A percentile compares a stretch with the other conserved stretches of the same genome.
Conservation (phyloP, 176 grass and related monocot species). For the Lolium multiflorum region DNA sequence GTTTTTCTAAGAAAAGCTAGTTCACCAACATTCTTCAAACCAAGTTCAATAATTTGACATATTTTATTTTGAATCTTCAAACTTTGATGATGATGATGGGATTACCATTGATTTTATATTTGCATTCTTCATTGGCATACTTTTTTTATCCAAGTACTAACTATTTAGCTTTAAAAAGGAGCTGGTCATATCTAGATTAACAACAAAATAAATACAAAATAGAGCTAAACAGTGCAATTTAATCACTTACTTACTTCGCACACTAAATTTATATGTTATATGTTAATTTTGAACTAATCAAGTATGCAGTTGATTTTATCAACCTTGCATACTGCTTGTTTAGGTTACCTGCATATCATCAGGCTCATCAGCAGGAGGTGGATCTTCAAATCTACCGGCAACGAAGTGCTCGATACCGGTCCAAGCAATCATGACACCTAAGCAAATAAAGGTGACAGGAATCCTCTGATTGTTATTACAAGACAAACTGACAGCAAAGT, state of each 20-base stretch:
- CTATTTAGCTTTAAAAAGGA: background rate
- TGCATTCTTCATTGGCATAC: background rate
- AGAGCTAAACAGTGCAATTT: background rate
- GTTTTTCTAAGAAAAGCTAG: background rate
- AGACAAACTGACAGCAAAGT: background rate
- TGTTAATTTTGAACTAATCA: background rate
- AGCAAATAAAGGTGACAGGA: constrained; percentile 8
- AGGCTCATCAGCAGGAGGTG: constrained; percentile 72
- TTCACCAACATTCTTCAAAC: background rate
- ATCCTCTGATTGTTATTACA: background rate
- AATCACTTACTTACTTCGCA: background rate
- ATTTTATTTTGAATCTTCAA: background rate
- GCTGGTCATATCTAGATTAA: constrained; percentile 13
- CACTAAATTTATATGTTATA: background rate
- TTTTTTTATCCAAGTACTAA: background rate
- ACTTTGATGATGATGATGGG: background rate
- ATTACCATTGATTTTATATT: background rate
- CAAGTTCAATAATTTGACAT: background rate
- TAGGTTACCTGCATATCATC: constrained; percentile 80
- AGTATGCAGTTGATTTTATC: constrained; percentile 4
- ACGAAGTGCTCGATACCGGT: constrained; percentile 93
- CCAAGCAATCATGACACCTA: constrained; percentile 99
- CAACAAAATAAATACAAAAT: constrained; percentile 1
- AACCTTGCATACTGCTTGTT: constrained; percentile 25
- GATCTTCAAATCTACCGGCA: constrained; percentile 83